Percentiles rank a stretch among this genome's conserved stretches.
phyloP scores from a whole-genome alignment of 2,329 filamentous ascomycete genomes.

The Aspergillus piperis region DNA sequence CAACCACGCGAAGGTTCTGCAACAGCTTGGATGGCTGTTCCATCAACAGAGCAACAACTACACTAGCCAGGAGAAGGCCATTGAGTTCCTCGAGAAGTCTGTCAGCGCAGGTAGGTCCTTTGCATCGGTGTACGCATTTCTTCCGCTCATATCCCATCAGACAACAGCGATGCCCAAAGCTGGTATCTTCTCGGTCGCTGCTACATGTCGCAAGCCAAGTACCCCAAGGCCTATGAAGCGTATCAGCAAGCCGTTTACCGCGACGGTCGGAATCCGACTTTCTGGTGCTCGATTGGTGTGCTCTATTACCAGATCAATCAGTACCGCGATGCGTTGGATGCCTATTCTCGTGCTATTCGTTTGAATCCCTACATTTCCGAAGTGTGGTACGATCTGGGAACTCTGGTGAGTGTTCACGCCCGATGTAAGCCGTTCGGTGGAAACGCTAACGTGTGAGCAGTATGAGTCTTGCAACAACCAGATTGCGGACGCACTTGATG shows the following conservation, averaged over 20 bases:
- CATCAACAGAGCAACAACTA: slow-evolving; percentile 94
- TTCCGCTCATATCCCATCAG: slow-evolving; percentile 48
- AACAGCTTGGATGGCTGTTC: slow-evolving; percentile 96
- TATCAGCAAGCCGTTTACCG: slow-evolving; percentile 99
- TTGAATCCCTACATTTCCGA: slow-evolving; percentile 98
- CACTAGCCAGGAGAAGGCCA: slow-evolving; percentile 89
- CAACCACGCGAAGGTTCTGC: slow-evolving; percentile 94
- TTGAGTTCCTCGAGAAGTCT: slow-evolving; percentile 96
- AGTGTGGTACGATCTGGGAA: slow-evolving; percentile 98
- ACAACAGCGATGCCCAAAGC: slow-evolving; percentile 93
- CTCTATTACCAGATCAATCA: slow-evolving; percentile 99
- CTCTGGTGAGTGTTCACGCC: slow-evolving; percentile 66
- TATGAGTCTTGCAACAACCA: slow-evolving; percentile 99
- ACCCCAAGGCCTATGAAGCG: slow-evolving; percentile 96
- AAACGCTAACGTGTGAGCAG: slow-evolving; percentile 46
- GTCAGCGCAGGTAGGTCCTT: slow-evolving; percentile 75
- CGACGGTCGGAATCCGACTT: slow-evolving; percentile 94
- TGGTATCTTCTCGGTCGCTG: slow-evolving; percentile 97
- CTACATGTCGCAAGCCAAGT: slow-evolving; percentile 99
- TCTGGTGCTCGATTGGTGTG: slow-evolving; percentile 99
- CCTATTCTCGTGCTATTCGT: slow-evolving; percentile 93
- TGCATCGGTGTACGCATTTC: neutral
- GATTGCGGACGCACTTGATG: slow-evolving; percentile 91
- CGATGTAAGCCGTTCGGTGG: neutral
- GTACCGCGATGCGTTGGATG: slow-evolving; percentile 95